A percentile compares a stretch with the other conserved stretches of the same genome.
Conservation (phyloP, 495 filamentous ascomycete genomes). For the Cetradonia linearis region DNA sequence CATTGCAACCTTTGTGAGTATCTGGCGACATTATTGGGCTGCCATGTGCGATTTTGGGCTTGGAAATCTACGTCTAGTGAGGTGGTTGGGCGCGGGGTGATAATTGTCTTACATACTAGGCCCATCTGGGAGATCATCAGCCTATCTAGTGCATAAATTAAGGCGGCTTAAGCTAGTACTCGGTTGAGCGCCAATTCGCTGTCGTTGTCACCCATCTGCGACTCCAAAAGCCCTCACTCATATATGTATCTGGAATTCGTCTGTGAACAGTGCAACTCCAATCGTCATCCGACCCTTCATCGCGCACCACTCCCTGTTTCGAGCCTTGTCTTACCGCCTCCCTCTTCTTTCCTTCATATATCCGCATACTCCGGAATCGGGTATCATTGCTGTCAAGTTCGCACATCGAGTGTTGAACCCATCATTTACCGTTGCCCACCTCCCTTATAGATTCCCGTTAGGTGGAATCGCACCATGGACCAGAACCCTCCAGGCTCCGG, state of each 20-base stretch:
- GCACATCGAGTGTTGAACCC: conserved; percentile 9
- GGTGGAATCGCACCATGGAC: conserved; percentile 40
- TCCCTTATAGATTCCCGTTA: conserved; percentile 3
- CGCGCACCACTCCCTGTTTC: neutral
- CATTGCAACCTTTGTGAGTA: conserved; percentile 1
- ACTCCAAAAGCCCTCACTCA: neutral
- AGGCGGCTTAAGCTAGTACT: neutral
- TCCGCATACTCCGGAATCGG: conserved; percentile 1
- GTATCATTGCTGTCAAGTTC: neutral
- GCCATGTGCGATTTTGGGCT: too few species aligned
- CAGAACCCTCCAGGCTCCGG: conserved; percentile 42
- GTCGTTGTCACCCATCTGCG: conserved; percentile 1
- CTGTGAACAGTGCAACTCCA: neutral
- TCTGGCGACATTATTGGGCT: conserved; percentile 4
- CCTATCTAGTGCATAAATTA: too few species aligned
- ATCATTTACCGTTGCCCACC: conserved; percentile 2
- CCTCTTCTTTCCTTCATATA: conserved; percentile 7
- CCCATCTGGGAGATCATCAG: too few species aligned
- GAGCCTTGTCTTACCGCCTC: conserved; percentile 3
- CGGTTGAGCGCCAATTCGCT: conserved; percentile 12
- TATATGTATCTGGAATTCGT: neutral
- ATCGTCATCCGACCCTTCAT: neutral
- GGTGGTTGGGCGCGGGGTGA: conserved; percentile 3
- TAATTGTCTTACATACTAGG: too few species aligned
- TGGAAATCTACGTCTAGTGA: too few species aligned